These are phyloP conservation scores for Orbilia quercus DNA, from an alignment of 2,329 filamentous ascomycete genomes.

Conservation along the genomic window DNA sequence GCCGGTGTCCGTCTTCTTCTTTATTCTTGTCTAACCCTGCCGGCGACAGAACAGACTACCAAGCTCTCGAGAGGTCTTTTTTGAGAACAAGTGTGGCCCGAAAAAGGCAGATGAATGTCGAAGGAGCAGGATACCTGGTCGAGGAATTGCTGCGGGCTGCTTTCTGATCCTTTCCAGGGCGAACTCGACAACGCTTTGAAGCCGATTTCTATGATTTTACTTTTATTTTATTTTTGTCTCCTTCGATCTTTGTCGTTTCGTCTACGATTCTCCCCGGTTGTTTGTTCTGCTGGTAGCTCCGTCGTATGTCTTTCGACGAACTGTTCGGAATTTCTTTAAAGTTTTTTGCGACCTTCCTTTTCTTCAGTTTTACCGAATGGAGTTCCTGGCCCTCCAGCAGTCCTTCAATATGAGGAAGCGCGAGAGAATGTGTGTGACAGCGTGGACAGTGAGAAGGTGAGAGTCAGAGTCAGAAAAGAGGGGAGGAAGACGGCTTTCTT, in stretches of 20 bases:
- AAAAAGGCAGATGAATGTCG: conserved; percentile 45
- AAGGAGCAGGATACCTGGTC: conserved; percentile 37
- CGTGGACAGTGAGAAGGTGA: conserved; percentile 20
- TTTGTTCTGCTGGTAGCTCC: conserved; percentile 6
- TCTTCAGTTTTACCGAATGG: conserved; percentile 56
- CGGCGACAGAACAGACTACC: background rate
- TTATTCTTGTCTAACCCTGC: conserved; percentile 37
- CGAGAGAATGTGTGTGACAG: conserved; percentile 7
- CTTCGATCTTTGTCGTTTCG: conserved; percentile 21
- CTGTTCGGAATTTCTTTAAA: conserved; percentile 51
- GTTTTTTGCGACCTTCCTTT: conserved; percentile 56
- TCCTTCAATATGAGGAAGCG: conserved; percentile 17
- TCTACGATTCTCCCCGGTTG: conserved; percentile 12
- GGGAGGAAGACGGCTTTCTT: conserved; percentile 13
- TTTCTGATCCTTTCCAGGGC: background rate
- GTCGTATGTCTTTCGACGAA: conserved; percentile 46
- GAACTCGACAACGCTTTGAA: conserved; percentile 3
- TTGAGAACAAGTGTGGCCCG: conserved; percentile 42
- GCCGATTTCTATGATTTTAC: conserved; percentile 10
- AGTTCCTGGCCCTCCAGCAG: conserved; percentile 39
- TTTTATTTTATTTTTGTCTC: conserved; percentile 20
- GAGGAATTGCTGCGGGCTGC: background rate
- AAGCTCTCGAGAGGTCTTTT: conserved; percentile 23
- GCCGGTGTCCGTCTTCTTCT: conserved; percentile 26
- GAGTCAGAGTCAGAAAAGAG: too few species aligned